phyloP scores from a whole-genome alignment of 1,284 basidiomycete species.

The Rhodotorula sp. region DNA sequence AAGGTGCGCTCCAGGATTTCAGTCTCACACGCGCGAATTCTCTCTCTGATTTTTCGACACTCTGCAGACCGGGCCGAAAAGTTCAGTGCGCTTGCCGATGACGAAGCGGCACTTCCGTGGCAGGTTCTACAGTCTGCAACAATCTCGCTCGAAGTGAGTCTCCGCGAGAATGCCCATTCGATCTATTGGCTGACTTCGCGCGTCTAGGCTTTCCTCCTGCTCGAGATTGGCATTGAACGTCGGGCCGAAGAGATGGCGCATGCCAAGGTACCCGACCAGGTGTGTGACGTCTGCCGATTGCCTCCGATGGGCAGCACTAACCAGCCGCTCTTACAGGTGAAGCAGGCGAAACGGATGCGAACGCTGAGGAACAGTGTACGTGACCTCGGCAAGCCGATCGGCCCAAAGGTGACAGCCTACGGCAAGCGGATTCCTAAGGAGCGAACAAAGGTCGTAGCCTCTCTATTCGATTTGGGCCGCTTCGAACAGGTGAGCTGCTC shows the following conservation, averaged over 20 bases:
- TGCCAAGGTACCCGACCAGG: conserved; percentile 27
- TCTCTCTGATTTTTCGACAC: not conserved
- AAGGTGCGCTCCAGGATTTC: conserved; percentile 52
- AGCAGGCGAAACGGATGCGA: conserved; percentile 31
- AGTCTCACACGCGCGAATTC: not conserved
- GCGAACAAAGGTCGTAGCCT: conserved; percentile 19
- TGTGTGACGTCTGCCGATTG: not conserved
- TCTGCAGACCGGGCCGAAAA: conserved; percentile 30
- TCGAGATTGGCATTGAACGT: conserved; percentile 39
- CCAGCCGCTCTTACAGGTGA: conserved; percentile 4
- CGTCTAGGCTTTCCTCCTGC: conserved; percentile 35
- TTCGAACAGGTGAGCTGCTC: conserved; percentile 18
- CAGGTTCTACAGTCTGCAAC: conserved; percentile 67
- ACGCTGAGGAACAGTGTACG: conserved; percentile 26
- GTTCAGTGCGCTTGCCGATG: conserved; percentile 27
- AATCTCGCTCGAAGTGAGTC: conserved; percentile 66
- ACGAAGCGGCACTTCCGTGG: conserved; percentile 49
- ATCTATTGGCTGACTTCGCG: too few species aligned
- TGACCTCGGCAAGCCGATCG: conserved; percentile 20
- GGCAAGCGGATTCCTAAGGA: conserved; percentile 37
- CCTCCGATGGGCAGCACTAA: not conserved
- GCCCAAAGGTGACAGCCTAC: conserved; percentile 24
- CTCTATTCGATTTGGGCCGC: conserved; percentile 1
- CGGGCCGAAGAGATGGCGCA: conserved; percentile 15
- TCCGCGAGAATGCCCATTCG: not conserved